Conservation (phyloP, 768 basidiomycete species). For the Neoboletus brunneissimus region DNA sequence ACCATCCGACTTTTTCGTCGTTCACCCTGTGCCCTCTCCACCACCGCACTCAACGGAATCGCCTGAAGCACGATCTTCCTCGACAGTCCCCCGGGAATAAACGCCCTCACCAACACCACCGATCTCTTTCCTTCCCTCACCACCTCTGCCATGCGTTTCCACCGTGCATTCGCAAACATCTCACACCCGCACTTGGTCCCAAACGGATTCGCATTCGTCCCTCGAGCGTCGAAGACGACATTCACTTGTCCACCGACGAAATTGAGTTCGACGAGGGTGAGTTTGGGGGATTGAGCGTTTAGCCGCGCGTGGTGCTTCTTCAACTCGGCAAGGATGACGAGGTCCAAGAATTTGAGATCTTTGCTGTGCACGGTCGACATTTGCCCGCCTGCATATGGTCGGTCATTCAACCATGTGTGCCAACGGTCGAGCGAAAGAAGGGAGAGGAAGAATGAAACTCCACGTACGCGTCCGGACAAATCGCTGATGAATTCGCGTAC, state of each 20-base stretch:
- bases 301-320: constrained; percentile 17
- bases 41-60: constrained; percentile 21
- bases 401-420: not conserved
- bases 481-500: constrained; percentile 20
- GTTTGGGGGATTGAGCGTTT: constrained; percentile 11
- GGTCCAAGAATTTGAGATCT: constrained; percentile 29
- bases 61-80: constrained; percentile 29
- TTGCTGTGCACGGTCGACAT: constrained; percentile 25
- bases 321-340: constrained; percentile 26
- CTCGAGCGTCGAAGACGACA: constrained; percentile 18
- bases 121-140: constrained; percentile 12
- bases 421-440: not conserved
- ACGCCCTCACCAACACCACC: constrained; percentile 26
- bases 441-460: not conserved
- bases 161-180: constrained; percentile 19
- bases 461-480: constrained; percentile 18
- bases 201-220: constrained; percentile 22
- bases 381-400: constrained; percentile 13
- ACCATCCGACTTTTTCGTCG: not conserved
- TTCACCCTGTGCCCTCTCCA: not conserved
- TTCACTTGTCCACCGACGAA: constrained; percentile 11
- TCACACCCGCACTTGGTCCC: constrained; percentile 26
- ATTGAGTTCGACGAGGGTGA: constrained; percentile 28
- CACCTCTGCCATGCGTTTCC: constrained; percentile 22
- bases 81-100: constrained; percentile 26